A percentile compares a stretch with the other conserved stretches of the same genome.
These are phyloP conservation scores for Sophora flavescens DNA, from an alignment of 306 rosid species.

Conservation along the genomic window DNA sequence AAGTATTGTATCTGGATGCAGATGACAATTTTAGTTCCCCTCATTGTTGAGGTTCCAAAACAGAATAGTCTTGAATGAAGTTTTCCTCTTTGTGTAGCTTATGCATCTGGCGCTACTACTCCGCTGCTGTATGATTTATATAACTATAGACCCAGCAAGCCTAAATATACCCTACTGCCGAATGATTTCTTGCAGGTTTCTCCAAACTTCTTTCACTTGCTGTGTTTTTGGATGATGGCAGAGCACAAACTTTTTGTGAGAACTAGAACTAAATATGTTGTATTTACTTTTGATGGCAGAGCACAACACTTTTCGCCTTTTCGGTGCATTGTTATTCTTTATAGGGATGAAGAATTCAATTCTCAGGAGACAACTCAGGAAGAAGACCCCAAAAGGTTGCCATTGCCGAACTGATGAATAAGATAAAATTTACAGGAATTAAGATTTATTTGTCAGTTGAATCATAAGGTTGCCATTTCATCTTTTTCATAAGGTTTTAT, in stretches of 20 bases:
- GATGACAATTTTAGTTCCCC: constrained; percentile 29
- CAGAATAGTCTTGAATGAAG: neutral
- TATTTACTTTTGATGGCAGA: constrained; percentile 55
- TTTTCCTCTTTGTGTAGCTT: constrained; percentile 52
- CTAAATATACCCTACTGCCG: constrained; percentile 49
- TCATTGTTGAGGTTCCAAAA: neutral
- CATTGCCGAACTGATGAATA: too few relatives aligned
- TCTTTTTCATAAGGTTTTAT: too few relatives aligned
- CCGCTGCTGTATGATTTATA: constrained; percentile 81
- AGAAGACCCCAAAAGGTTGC: constrained; percentile 61
- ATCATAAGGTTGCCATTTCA: too few relatives aligned
- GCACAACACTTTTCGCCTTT: constrained; percentile 69
- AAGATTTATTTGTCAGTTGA: too few relatives aligned
- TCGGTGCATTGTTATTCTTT: constrained; percentile 85
- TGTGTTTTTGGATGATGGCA: neutral
- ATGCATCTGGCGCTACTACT: constrained; percentile 58
- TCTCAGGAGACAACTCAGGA: constrained; percentile 66
- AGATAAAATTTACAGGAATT: too few relatives aligned
- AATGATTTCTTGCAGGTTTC: constrained; percentile 78
- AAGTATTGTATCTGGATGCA: constrained; percentile 50
- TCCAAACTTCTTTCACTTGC: constrained; percentile 30
- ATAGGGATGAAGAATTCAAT: constrained; percentile 81
- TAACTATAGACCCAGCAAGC: constrained; percentile 57
- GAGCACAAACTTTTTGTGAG: neutral
- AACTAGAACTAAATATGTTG: constrained; percentile 31